Percentiles rank a stretch among this genome's conserved stretches.
Conservation (phyloP, 306 rosid genomes). For the Gynostemma pentaphyllum region DNA sequence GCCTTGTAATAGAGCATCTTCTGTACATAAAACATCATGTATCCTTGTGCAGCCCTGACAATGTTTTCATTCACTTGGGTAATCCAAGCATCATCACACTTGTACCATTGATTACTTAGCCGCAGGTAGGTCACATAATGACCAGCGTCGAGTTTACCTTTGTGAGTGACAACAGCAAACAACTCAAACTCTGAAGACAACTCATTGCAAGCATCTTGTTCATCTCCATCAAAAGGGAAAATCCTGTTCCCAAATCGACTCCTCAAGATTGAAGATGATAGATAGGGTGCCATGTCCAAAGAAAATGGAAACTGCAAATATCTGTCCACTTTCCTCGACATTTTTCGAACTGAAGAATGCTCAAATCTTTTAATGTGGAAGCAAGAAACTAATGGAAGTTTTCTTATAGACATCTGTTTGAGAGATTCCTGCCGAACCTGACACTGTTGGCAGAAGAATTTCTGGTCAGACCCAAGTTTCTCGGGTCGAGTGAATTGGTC, state of each 20-base stretch:
- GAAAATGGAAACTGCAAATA: slow-evolving; percentile 88
- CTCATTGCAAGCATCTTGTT: slow-evolving; percentile 48
- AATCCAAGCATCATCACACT: slow-evolving; percentile 93
- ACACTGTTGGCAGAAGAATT: slow-evolving; percentile 85
- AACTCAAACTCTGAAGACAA: slow-evolving; percentile 73
- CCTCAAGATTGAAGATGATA: slow-evolving; percentile 76
- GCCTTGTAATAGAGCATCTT: slow-evolving; percentile 79
- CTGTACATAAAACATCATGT: slow-evolving; percentile 97
- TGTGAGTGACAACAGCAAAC: slow-evolving; percentile 82
- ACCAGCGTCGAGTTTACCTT: slow-evolving; percentile 86
- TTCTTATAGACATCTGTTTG: slow-evolving; percentile 89
- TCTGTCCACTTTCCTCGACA: slow-evolving; percentile 77
- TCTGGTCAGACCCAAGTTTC: slow-evolving; percentile 85
- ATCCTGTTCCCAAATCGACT: slow-evolving; percentile 72
- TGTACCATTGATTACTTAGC: slow-evolving; percentile 71
- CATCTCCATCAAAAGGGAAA: slow-evolving; percentile 63
- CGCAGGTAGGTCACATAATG: slow-evolving; percentile 86
- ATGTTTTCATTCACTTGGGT: slow-evolving; percentile 71
- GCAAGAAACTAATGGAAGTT: slow-evolving; percentile 82
- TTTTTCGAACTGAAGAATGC: slow-evolving; percentile 76
- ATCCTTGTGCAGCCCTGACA: slow-evolving; percentile 88
- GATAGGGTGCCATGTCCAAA: slow-evolving; percentile 77
- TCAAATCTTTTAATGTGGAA: slow-evolving; percentile 90
- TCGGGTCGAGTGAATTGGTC: slow-evolving; percentile 89
- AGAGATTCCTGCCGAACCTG: slow-evolving; percentile 83